Conservation (phyloP, 2,329 filamentous ascomycete genomes). For the Paracamarosporium sp. region DNA sequence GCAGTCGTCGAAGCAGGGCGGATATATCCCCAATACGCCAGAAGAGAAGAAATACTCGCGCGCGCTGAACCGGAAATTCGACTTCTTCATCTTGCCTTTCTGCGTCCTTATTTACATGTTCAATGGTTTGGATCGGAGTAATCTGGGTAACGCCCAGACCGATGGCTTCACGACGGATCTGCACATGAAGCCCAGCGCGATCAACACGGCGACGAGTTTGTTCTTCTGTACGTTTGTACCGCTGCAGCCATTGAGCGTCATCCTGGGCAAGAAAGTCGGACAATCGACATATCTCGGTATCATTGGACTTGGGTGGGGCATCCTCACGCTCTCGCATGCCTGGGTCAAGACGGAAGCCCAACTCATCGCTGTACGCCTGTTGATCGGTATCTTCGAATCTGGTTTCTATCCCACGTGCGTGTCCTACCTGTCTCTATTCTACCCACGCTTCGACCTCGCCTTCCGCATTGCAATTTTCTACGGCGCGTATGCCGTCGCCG, state of each 20-base stretch:
- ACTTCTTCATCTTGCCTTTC: constrained; percentile 28
- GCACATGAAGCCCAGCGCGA: constrained; percentile 24
- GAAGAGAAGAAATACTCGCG: constrained; percentile 8
- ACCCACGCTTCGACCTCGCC: constrained; percentile 49
- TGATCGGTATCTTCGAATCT: constrained; percentile 56
- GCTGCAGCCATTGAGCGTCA: constrained; percentile 28
- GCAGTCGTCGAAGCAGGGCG: constrained; percentile 12
- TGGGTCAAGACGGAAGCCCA: constrained; percentile 24
- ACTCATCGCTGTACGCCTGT: constrained; percentile 27
- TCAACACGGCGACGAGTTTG: constrained; percentile 32
- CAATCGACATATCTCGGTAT: constrained; percentile 15
- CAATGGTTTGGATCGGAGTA: constrained; percentile 31
- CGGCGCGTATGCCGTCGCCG: constrained; percentile 50
- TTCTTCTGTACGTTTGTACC: constrained; percentile 34
- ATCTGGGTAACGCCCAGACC: constrained; percentile 35
- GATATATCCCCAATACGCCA: constrained; percentile 7
- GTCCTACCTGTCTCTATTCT: constrained; percentile 61
- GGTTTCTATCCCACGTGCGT: constrained; percentile 63
- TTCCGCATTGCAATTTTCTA: constrained; percentile 55
- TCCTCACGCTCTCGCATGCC: constrained; percentile 29
- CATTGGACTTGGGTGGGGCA: constrained; percentile 27
- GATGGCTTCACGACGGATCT: constrained; percentile 32
- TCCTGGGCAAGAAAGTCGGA: constrained; percentile 27
- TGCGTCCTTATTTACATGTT: constrained; percentile 29
- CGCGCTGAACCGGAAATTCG: constrained; percentile 26